These are phyloP conservation scores for Nitzschia palea DNA, from an alignment of 108 stramenopile genomes.

Conservation along the genomic window DNA sequence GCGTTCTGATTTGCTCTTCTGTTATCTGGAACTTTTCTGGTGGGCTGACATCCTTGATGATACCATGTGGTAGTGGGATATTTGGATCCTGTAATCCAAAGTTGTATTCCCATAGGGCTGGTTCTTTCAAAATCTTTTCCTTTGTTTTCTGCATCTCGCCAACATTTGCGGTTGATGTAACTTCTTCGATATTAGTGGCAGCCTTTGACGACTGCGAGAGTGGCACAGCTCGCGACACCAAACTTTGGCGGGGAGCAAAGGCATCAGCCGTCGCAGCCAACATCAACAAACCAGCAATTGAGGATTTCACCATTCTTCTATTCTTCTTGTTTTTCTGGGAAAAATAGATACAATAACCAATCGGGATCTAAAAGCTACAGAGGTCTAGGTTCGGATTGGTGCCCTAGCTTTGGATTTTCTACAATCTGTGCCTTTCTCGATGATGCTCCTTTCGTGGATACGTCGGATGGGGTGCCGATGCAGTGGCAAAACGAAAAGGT, in stretches of 20 bases:
- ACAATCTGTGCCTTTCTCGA: neutral
- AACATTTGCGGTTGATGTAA: constrained; percentile 15
- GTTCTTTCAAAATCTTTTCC: constrained; percentile 77
- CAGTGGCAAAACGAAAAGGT: neutral
- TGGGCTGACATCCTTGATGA: constrained; percentile 52
- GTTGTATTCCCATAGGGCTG: constrained; percentile 89
- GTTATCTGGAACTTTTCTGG: constrained; percentile 73
- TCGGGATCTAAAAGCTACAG: neutral
- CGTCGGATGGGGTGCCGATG: neutral
- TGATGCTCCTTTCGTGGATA: neutral
- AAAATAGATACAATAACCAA: neutral
- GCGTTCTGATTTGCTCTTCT: constrained; percentile 73
- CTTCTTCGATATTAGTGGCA: constrained; percentile 21
- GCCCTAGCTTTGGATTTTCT: neutral
- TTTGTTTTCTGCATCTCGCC: constrained; percentile 24
- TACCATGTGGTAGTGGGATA: constrained; percentile 72
- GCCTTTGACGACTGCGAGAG: constrained; percentile 7
- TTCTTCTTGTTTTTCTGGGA: neutral
- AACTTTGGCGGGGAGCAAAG: constrained; percentile 14
- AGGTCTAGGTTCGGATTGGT: neutral
- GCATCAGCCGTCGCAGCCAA: neutral
- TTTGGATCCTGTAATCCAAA: constrained; percentile 86
- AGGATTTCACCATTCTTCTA: neutral
- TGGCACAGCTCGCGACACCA: neutral
- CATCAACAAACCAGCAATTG: neutral